Conservation (phyloP, 2,329 filamentous ascomycete species). For the Aspergillus aculeatinus region DNA sequence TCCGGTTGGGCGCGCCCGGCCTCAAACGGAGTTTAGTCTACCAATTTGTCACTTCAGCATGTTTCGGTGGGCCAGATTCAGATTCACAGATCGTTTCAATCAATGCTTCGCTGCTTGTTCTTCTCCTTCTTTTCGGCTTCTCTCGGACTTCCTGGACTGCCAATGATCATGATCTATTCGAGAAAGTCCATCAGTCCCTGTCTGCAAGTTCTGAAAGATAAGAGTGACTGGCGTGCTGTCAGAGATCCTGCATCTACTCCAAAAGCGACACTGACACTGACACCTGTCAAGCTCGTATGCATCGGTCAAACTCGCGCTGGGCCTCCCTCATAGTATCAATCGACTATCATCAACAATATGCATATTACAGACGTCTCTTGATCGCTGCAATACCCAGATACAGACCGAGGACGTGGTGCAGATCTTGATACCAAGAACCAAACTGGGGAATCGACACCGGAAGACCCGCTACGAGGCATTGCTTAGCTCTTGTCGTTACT, state of each 20-base stretch:
- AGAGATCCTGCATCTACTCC: not conserved
- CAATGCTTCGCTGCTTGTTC: not conserved
- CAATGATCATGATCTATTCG: not conserved
- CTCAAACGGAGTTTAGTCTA: too few species aligned
- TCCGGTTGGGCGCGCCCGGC: slow-evolving; percentile 11
- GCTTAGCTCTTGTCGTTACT: not conserved
- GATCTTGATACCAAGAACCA: not conserved
- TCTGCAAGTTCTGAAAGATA: too few species aligned
- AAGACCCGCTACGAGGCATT: not conserved
- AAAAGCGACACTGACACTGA: not conserved
- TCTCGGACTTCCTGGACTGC: not conserved
- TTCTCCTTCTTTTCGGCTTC: not conserved
- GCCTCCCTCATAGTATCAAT: not conserved
- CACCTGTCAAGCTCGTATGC: not conserved
- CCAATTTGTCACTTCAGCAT: not conserved
- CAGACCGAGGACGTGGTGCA: not conserved
- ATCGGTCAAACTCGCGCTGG: not conserved
- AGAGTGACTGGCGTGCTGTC: not conserved
- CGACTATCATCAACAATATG: not conserved
- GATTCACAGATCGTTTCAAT: not conserved
- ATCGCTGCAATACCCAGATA: not conserved
- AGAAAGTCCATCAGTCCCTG: too few species aligned
- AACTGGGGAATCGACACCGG: not conserved
- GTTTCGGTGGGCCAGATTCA: not conserved
- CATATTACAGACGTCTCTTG: not conserved